Evolutionary conservation across 805 yeast genomes (phyloP).

Genomic region (Saturnispora bothae): DNA sequence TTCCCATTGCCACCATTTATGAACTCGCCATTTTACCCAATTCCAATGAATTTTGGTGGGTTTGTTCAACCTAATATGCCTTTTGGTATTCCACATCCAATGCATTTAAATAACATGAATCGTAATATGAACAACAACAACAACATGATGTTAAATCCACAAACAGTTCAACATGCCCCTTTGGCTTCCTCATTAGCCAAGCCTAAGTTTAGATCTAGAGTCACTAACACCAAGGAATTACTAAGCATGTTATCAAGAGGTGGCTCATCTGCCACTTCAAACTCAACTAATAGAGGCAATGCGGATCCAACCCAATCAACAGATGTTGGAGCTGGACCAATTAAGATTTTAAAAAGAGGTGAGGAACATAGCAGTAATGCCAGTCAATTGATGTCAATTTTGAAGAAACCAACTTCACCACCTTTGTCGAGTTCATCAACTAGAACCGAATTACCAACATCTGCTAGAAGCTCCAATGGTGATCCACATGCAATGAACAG

Average conservation of each 20-base stretch:
- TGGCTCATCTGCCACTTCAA: background rate
- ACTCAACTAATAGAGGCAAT: background rate
- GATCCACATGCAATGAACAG: background rate
- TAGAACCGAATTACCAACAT: slow-evolving; percentile 2
- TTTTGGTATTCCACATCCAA: slow-evolving; percentile 6
- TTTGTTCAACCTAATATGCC: slow-evolving; percentile 3
- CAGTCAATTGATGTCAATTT: slow-evolving; percentile 5
- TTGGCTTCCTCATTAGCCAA: slow-evolving; percentile 25
- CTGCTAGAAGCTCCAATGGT: background rate
- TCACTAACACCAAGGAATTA: slow-evolving; percentile 25
- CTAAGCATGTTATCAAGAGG: slow-evolving; percentile 17
- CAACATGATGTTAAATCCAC: background rate
- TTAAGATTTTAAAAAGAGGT: slow-evolving; percentile 9
- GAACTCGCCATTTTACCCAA: slow-evolving; percentile 10
- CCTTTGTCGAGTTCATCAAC: slow-evolving; percentile 5
- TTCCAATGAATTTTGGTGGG: slow-evolving; percentile 7
- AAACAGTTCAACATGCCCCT: slow-evolving; percentile 17
- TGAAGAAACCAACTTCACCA: slow-evolving; percentile 3
- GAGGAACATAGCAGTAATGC: slow-evolving; percentile 3
- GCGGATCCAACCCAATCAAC: background rate
- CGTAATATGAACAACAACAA: background rate
- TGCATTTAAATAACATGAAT: background rate
- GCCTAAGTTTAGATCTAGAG: slow-evolving; percentile 26
- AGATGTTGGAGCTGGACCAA: background rate
- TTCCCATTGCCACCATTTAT: slow-evolving; percentile 13